These are phyloP conservation scores for Nitzschia sp. DNA, from an alignment of 108 stramenopile species.

Conservation along the genomic window DNA sequence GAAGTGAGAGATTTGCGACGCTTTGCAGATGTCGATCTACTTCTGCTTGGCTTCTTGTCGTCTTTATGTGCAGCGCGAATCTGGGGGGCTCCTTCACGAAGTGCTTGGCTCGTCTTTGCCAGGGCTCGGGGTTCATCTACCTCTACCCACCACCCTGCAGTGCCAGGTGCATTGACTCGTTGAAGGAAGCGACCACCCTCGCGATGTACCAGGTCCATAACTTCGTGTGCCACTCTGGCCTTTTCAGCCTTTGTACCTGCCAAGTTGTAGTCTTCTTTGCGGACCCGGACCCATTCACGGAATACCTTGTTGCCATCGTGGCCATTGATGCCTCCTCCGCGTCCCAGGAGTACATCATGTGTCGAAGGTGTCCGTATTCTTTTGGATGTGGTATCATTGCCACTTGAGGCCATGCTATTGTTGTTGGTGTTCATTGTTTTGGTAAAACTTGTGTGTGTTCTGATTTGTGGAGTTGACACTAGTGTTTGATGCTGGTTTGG, in stretches of 20 bases:
- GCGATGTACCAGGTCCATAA: conserved; percentile 47
- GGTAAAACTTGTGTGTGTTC: conserved; percentile 7
- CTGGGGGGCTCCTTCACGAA: conserved; percentile 82
- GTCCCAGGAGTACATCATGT: conserved; percentile 63
- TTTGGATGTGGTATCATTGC: conserved; percentile 2
- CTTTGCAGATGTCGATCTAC: conserved; percentile 7
- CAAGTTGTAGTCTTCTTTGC: conserved; percentile 71
- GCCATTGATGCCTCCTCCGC: conserved; percentile 80
- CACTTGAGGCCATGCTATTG: neutral
- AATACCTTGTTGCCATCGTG: conserved; percentile 73
- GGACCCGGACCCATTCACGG: conserved; percentile 67
- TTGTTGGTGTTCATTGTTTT: conserved; percentile 8
- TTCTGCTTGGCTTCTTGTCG: conserved; percentile 5
- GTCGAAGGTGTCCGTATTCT: conserved; percentile 32
- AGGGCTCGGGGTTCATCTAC: conserved; percentile 65
- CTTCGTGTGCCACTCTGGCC: conserved; percentile 57
- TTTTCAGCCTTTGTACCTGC: conserved; percentile 71
- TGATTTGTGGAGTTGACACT: neutral
- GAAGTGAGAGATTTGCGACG: conserved; percentile 1
- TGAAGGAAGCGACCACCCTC: conserved; percentile 75
- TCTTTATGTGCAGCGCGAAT: conserved; percentile 57
- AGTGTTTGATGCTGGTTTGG: too few species aligned
- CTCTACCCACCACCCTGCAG: conserved; percentile 66
- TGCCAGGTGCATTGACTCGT: conserved; percentile 35
- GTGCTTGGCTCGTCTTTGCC: conserved; percentile 79